Conservation (phyloP, 192 early-diverging fungal species). For the Entomortierella lignicola region DNA sequence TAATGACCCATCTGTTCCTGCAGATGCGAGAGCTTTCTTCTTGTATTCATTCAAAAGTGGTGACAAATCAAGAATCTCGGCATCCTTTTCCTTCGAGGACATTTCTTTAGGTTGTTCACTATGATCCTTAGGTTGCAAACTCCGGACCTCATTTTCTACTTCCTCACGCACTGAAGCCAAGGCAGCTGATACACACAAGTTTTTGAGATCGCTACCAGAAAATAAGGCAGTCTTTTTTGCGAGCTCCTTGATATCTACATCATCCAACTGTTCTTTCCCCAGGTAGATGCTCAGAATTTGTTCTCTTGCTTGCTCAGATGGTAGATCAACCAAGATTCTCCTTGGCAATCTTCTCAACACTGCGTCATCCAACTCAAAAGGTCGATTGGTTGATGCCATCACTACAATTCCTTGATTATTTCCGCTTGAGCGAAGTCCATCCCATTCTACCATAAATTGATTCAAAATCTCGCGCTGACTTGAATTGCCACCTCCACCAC, state of each 20-base stretch:
- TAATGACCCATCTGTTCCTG: slow-evolving; percentile 19
- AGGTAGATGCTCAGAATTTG: slow-evolving; percentile 83
- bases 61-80: slow-evolving; percentile 29
- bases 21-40: slow-evolving; percentile 24
- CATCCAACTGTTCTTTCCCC: slow-evolving; percentile 78
- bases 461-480: slow-evolving; percentile 87
- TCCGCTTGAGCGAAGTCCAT: slow-evolving; percentile 75
- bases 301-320: slow-evolving; percentile 77
- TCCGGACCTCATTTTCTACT: slow-evolving; percentile 58
- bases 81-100: slow-evolving; percentile 1
- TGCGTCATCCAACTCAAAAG: slow-evolving; percentile 97
- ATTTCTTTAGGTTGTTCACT: not conserved
- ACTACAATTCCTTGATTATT: slow-evolving; percentile 84
- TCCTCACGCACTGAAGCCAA: slow-evolving; percentile 72
- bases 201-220: slow-evolving; percentile 96
- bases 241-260: slow-evolving; percentile 69
- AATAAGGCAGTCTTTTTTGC: slow-evolving; percentile 81
- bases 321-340: slow-evolving; percentile 92
- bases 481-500: slow-evolving; percentile 57
- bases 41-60: slow-evolving; percentile 34
- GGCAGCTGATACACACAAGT: slow-evolving; percentile 91
- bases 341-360: slow-evolving; percentile 92
- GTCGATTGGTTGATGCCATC: slow-evolving; percentile 95
- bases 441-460: slow-evolving; percentile 99
- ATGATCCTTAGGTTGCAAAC: not conserved